Percentiles rank a stretch among this genome's conserved stretches.
Evolutionary conservation across 1,284 basidiomycete genomes (phyloP).

Genomic region (Ganoderma sp.): DNA sequence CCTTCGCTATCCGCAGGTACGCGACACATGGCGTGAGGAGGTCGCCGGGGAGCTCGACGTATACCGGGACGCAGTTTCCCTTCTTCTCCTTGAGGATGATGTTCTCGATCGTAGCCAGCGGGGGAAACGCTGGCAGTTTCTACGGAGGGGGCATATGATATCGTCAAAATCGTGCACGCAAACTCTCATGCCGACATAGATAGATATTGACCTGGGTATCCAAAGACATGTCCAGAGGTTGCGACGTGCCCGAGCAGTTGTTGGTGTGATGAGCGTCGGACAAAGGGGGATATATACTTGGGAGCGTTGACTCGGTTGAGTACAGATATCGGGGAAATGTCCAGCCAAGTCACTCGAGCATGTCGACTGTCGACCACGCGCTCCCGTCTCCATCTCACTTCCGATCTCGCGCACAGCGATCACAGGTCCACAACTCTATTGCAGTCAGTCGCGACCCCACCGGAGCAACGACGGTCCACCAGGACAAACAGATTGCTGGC

Average conservation of each 20-base stretch:
- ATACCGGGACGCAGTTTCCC: slow-evolving; percentile 94
- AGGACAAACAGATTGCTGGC: not conserved
- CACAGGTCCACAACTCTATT: not conserved
- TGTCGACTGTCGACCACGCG: no score
- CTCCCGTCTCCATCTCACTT: slow-evolving; percentile 18
- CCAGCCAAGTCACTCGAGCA: slow-evolving; percentile 15
- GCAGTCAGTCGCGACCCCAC: slow-evolving; percentile 1
- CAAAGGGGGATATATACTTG: not conserved
- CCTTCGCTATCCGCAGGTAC: slow-evolving; percentile 91
- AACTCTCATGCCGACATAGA: not conserved
- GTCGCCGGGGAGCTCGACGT: slow-evolving; percentile 92
- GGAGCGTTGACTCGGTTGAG: not conserved
- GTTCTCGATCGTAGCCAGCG: slow-evolving; percentile 72
- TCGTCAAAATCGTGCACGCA: slow-evolving; percentile 18
- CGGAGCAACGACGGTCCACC: slow-evolving; percentile 7
- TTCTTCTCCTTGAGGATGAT: slow-evolving; percentile 77
- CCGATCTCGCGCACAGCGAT: slow-evolving; percentile 7
- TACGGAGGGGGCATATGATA: slow-evolving; percentile 36
- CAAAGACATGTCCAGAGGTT: slow-evolving; percentile 20
- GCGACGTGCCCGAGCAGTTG: not conserved
- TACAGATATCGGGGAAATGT: not conserved
- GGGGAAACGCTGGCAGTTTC: slow-evolving; percentile 70
- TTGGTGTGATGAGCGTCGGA: not conserved
- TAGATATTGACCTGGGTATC: slow-evolving; percentile 51
- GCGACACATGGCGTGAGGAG: slow-evolving; percentile 97